Evolutionary conservation across 2,329 filamentous ascomycete genomes (phyloP).

Genomic region (Diaporthe nobilis): DNA sequence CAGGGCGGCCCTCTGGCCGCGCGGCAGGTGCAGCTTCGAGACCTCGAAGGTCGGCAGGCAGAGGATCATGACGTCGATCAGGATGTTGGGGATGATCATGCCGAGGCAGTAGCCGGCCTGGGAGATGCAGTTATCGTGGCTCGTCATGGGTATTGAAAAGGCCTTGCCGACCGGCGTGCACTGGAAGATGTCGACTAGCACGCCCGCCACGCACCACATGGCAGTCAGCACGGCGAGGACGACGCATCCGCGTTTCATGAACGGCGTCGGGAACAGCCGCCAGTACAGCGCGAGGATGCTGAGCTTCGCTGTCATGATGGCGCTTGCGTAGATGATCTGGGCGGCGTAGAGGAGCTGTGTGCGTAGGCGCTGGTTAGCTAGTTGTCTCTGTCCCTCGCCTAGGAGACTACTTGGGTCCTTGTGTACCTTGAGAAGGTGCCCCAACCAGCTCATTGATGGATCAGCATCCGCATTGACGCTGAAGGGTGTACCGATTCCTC

Average conservation of each 20-base stretch:
- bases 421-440: background rate
- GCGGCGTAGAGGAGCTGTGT: background rate
- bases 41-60: conserved; percentile 30
- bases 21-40: conserved; percentile 16
- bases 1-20: conserved; percentile 9
- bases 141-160: rapidly evolving
- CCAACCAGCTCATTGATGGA: background rate
- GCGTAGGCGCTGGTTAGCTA: background rate
- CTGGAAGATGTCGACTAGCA: conserved; percentile 18
- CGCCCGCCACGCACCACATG: background rate
- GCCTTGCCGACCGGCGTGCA: conserved; percentile 18
- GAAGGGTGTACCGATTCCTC: background rate
- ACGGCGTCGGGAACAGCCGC: conserved; percentile 19
- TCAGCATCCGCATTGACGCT: background rate
- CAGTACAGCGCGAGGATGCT: conserved; percentile 32
- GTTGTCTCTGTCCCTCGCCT: rapidly evolving
- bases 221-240: conserved; percentile 4
- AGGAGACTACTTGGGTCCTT: background rate
- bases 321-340: conserved; percentile 21
- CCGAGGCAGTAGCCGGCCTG: conserved; percentile 1
- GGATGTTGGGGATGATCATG: conserved; percentile 23
- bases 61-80: conserved; percentile 30
- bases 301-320: conserved; percentile 2
- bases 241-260: conserved; percentile 28
- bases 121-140: background rate